Evolutionary conservation across 495 filamentous ascomycete species (phyloP).

Genomic region (Penicillium parvum): DNA sequence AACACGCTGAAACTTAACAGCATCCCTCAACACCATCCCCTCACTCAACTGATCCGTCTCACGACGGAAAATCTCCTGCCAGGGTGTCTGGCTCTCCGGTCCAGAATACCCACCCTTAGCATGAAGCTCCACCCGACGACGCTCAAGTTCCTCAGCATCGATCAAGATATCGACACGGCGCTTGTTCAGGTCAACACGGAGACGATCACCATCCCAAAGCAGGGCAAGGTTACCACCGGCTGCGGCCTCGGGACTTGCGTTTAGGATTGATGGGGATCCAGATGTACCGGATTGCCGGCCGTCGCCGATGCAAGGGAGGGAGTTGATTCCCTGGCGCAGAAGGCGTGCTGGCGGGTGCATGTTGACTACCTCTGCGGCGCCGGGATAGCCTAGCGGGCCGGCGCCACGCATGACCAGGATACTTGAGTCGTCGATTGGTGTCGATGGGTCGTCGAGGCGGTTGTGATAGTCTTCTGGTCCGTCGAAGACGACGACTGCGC

Average conservation of each 20-base stretch:
- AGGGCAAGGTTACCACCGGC: slow-evolving; percentile 55
- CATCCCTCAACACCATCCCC: slow-evolving; percentile 49
- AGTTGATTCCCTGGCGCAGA: slow-evolving; percentile 43
- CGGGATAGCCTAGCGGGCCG: slow-evolving; percentile 51
- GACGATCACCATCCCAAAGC: slow-evolving; percentile 48
- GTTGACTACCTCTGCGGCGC: slow-evolving; percentile 54
- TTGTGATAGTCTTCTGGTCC: slow-evolving; percentile 50
- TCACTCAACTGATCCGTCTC: slow-evolving; percentile 48
- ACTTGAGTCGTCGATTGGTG: slow-evolving; percentile 44
- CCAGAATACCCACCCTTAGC: slow-evolving; percentile 16
- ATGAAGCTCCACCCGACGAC: slow-evolving; percentile 55
- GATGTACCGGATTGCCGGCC: slow-evolving; percentile 53
- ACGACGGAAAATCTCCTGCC: slow-evolving; percentile 49
- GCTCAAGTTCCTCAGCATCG: slow-evolving; percentile 56
- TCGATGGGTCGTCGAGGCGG: slow-evolving; percentile 41
- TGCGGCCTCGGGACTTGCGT: slow-evolving; percentile 56
- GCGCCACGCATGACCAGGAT: slow-evolving; percentile 53
- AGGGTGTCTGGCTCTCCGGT: slow-evolving; percentile 34
- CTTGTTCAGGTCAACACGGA: slow-evolving; percentile 53
- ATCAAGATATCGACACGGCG: slow-evolving; percentile 51
- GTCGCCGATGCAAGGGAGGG: slow-evolving; percentile 52
- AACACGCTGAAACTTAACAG: slow-evolving; percentile 50
- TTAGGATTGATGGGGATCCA: slow-evolving; percentile 50
- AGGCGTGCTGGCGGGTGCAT: slow-evolving; percentile 50
- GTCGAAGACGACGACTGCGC: slow-evolving; percentile 48